Evolutionary conservation across 2,329 filamentous ascomycete genomes (phyloP).

Genomic region (Epichloe festucae): DNA sequence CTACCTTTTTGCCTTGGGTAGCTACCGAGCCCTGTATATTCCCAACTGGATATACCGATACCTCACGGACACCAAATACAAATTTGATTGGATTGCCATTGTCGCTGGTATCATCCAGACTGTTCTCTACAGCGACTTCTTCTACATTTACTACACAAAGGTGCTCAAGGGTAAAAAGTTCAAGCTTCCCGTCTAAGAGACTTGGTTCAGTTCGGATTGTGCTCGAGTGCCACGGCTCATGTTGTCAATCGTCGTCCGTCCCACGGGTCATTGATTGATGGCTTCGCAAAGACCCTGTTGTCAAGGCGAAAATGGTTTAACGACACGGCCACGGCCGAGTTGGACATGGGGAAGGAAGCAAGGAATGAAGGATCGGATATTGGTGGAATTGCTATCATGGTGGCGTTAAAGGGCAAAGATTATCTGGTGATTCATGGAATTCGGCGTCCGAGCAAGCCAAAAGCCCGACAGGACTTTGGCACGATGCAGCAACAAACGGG

Average conservation of each 20-base stretch:
- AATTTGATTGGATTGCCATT: constrained; percentile 73
- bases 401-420: constrained; percentile 2
- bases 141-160: constrained; percentile 99
- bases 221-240: background rate
- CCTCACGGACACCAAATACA: constrained; percentile 58
- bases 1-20: constrained; percentile 86
- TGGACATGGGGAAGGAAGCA: background rate
- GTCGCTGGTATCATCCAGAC: constrained; percentile 87
- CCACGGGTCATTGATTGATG: background rate
- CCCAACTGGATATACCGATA: constrained; percentile 97
- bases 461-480: background rate
- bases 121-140: constrained; percentile 94
- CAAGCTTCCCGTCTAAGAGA: constrained; percentile 60
- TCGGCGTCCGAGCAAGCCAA: background rate
- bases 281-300: background rate
- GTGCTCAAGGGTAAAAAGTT: constrained; percentile 82
- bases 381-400: background rate
- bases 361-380: background rate
- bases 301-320: background rate
- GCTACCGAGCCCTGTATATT: constrained; percentile 90
- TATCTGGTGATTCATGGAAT: background rate
- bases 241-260: background rate
- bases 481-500: background rate
- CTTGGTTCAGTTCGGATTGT: background rate
- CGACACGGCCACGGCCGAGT: background rate